Conservation (phyloP, 148 eudicot genomes). For the Chenopodium album region DNA sequence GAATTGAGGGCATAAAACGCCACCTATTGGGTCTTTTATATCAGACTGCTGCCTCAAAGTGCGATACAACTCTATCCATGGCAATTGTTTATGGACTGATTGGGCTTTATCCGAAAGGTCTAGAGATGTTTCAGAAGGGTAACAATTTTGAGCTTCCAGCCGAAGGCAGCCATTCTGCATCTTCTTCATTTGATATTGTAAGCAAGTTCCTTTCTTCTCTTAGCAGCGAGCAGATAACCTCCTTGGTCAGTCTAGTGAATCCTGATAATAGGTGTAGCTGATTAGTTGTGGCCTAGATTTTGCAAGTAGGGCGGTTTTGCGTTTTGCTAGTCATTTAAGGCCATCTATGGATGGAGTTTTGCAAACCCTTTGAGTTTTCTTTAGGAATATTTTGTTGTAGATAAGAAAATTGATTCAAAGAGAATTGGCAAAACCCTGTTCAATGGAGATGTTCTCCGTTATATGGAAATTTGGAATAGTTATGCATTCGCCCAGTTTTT, state of each 20-base stretch:
- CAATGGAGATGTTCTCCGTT: not conserved
- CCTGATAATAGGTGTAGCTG: not conserved
- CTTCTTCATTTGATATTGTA: conserved; percentile 10
- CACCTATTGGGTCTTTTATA: conserved; percentile 35
- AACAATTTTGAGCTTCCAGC: not conserved
- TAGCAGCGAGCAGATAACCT: conserved; percentile 23
- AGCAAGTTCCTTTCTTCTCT: conserved; percentile 20
- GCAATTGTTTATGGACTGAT: conserved; percentile 24
- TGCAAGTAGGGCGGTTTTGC: not conserved
- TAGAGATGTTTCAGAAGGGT: conserved; percentile 20
- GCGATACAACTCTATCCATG: conserved; percentile 3
- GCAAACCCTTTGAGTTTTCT: not conserved
- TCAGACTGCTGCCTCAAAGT: conserved; percentile 23
- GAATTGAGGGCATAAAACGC: conserved; percentile 45
- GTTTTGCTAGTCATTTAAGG: not conserved
- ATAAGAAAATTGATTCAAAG: not conserved
- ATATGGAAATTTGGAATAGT: not conserved
- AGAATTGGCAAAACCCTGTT: conserved; percentile 4
- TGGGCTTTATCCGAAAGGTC: conserved; percentile 26
- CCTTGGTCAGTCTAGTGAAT: not conserved
- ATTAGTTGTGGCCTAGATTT: not conserved
- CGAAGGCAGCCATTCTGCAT: conserved; percentile 10
- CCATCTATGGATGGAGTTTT: not conserved
- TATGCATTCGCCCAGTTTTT: conserved; percentile 20
- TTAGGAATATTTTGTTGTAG: not conserved